Evolutionary conservation across 2,329 filamentous ascomycete genomes (phyloP), one percentile per base, ranked within the genome.

Genomic region (Ophiognomonia clavigignenti-juglandacearum): DNA sequence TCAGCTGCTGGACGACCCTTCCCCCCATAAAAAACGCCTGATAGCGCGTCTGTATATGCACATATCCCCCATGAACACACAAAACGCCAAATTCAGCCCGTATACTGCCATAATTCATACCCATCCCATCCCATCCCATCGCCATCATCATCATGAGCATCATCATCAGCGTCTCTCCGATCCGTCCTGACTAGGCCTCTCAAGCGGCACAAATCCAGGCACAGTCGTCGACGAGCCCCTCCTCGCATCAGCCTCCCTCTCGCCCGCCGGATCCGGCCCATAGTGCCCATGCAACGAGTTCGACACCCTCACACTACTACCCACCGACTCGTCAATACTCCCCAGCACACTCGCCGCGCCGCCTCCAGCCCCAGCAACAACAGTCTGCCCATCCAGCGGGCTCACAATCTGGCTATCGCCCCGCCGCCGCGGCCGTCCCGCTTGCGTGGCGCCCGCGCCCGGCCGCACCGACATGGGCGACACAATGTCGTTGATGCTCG

Each of bases 281-380:
- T 75, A 71, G 31, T 73, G 68, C 3, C 74, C 74, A 43, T 77
- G 73, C 42, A 73, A 62, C 3, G 49, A 51, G 14, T 43, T 23
- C 11, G 49, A 37, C 18, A 41, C 20, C 26, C 40, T 47, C n/a
- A 32, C 20, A 9, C 34, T 36, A 9, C 34, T 36, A 3, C 73
- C 71, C 16, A 46, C 51, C 4, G 58, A 55, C 54, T 77, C 74
- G 37, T 59, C 64, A 26, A 75, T 69, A 2, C 64, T 62, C 6
- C 58, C 62, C 6, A 71, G 56, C 5, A 6, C 19, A 8, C 18
- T 24, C n/a, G n/a, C 16, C 32, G 8, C 32, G 32, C 32, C 16
- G 11, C 32, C 32, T 14, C 16, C 32, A 6, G 32, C 13, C 32
- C 41, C 10, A 23, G 6, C 23, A n/a, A 16, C 23, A 51, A 59